phyloP scores from a whole-genome alignment of 495 filamentous ascomycete species.

The Pyronema omphalodes region DNA sequence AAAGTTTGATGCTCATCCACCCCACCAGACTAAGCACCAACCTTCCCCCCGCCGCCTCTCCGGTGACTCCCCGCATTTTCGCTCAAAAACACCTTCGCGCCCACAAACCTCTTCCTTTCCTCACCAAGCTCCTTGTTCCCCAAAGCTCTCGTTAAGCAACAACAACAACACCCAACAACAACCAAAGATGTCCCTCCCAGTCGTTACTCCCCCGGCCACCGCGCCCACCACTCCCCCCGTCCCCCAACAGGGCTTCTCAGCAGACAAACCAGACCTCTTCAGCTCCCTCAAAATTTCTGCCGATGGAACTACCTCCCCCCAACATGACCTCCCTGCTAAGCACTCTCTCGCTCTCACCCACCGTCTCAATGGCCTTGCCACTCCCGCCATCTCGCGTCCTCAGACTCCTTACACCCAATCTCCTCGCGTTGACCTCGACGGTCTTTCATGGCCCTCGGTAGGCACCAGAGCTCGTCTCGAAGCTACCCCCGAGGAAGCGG shows the following conservation, averaged over 20 bases:
- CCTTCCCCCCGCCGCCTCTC: neutral
- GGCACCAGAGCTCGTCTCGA: slow-evolving; percentile 69
- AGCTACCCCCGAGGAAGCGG: slow-evolving; percentile 53
- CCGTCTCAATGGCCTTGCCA: slow-evolving; percentile 5
- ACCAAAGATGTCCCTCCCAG: no score
- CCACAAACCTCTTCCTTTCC: no score
- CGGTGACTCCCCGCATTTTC: neutral
- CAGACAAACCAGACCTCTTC: slow-evolving; percentile 8
- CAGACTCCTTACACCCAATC: slow-evolving; percentile 24
- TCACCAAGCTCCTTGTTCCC: neutral
- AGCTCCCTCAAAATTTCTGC: slow-evolving; percentile 7
- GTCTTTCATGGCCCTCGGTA: slow-evolving; percentile 43
- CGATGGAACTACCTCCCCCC: neutral
- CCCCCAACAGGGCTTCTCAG: neutral
- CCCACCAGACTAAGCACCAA: no score
- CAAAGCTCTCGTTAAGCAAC: neutral
- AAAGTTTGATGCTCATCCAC: neutral
- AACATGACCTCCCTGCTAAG: slow-evolving; percentile 10
- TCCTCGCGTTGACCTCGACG: slow-evolving; percentile 58
- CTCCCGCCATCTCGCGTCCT: slow-evolving; percentile 14
- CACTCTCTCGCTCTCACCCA: slow-evolving; percentile 6
- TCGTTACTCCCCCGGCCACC: no score
- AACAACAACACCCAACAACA: no score
- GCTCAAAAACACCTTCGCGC: no score
- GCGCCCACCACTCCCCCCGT: no score